A percentile compares a stretch with the other conserved stretches of the same genome.
These are phyloP conservation scores for Fusarium avenaceum DNA, from an alignment of 2,329 filamentous ascomycete genomes.

Conservation along the genomic window DNA sequence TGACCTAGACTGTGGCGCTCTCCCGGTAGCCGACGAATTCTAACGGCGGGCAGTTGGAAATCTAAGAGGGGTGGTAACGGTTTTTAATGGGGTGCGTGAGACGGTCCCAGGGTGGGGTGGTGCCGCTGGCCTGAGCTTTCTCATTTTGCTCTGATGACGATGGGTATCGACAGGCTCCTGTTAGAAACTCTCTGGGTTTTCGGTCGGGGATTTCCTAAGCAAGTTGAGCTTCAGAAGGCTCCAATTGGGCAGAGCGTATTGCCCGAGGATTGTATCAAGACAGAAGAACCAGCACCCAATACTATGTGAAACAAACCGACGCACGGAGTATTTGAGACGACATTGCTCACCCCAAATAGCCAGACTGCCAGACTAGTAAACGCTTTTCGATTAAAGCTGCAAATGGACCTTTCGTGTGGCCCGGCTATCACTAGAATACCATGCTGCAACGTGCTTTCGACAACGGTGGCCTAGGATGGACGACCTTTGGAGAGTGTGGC, in stretches of 20 bases:
- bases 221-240: neutral
- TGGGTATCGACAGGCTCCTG: slow-evolving; percentile 10
- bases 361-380: neutral
- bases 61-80: slow-evolving; percentile 32
- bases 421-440: slow-evolving; percentile 10
- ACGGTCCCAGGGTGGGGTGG: slow-evolving; percentile 20
- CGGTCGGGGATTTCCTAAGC: neutral
- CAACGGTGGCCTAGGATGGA: neutral
- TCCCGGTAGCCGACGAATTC: slow-evolving; percentile 33
- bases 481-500: slow-evolving; percentile 24
- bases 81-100: slow-evolving; percentile 38
- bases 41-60: slow-evolving; percentile 21
- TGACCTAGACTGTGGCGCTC: slow-evolving; percentile 38
- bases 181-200: slow-evolving; percentile 5
- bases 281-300: neutral
- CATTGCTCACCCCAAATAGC: neutral
- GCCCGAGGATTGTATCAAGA: neutral
- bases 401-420: slow-evolving; percentile 28
- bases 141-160: slow-evolving; percentile 34
- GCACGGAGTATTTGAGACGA: neutral
- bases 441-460: slow-evolving; percentile 26
- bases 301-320: neutral
- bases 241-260: no score
- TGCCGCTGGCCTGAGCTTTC: slow-evolving; percentile 22
- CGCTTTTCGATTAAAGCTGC: slow-evolving; percentile 12